Conservation (phyloP, 2,329 filamentous ascomycete genomes). For the Fusarium redolens region DNA sequence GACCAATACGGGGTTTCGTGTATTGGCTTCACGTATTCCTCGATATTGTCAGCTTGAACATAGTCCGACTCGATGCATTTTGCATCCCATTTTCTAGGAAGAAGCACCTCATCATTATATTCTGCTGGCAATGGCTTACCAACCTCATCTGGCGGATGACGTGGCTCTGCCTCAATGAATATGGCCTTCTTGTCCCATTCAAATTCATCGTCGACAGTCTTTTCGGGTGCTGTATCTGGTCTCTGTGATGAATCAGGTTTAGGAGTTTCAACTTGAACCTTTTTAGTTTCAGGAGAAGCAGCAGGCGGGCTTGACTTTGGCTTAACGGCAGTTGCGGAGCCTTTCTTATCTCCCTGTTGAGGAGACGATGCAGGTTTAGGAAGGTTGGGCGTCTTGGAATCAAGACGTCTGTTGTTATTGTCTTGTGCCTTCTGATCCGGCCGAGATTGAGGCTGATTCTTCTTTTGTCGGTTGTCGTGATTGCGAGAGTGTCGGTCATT, state of each 20-base stretch:
- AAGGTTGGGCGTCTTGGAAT: constrained; percentile 9
- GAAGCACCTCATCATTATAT: constrained; percentile 59
- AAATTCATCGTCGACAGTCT: constrained; percentile 46
- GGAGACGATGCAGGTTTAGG: constrained; percentile 36
- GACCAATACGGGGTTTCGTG: constrained; percentile 56
- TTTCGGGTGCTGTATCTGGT: constrained; percentile 17
- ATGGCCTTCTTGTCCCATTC: constrained; percentile 54
- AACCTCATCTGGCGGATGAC: constrained; percentile 58
- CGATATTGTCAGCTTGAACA: constrained; percentile 55
- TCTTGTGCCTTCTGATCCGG: constrained; percentile 44
- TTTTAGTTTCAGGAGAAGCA: constrained; percentile 13
- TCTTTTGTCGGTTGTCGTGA: constrained; percentile 46
- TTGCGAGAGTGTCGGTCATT: constrained; percentile 49
- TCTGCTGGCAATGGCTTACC: constrained; percentile 57
- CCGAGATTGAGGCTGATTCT: constrained; percentile 35
- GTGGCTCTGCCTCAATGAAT: constrained; percentile 51
- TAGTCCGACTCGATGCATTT: constrained; percentile 58
- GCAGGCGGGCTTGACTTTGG: constrained; percentile 13
- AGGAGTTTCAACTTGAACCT: constrained; percentile 12
- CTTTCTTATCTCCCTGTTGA: constrained; percentile 47
- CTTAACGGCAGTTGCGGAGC: not conserved
- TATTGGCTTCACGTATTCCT: constrained; percentile 57
- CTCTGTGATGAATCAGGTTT: constrained; percentile 10
- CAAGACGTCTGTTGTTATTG: constrained; percentile 20
- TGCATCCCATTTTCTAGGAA: constrained; percentile 58